phyloP scores from a whole-genome alignment of 441 rosid species.

The Croton setiger region DNA sequence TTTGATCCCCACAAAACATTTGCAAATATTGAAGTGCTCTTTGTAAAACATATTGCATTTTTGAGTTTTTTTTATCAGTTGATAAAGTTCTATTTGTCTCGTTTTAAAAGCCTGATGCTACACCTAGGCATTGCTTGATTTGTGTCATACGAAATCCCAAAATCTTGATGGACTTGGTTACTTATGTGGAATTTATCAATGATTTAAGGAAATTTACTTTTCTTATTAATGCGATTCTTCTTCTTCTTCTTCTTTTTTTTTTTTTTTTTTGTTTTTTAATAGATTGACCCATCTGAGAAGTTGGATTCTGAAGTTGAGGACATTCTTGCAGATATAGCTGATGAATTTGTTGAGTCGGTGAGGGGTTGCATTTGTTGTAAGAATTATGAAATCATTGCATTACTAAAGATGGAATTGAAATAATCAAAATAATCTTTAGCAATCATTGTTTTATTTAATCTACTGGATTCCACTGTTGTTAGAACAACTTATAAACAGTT shows the following conservation, averaged over 20 bases:
- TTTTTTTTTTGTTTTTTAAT: constrained; percentile 9
- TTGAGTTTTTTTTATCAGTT: background rate
- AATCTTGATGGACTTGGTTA: background rate
- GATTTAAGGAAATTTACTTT: background rate
- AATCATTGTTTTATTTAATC: background rate
- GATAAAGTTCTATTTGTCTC: background rate
- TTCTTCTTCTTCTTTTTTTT: too few relatives aligned
- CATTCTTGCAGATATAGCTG: constrained; percentile 84
- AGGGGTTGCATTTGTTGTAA: constrained; percentile 32
- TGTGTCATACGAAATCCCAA: background rate
- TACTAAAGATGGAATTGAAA: background rate
- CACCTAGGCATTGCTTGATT: background rate
- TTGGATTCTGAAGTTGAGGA: constrained; percentile 91
- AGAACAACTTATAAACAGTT: background rate
- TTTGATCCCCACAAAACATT: background rate
- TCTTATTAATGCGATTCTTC: constrained; percentile 8
- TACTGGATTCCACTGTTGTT: background rate
- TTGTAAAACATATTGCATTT: background rate
- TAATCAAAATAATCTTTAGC: background rate
- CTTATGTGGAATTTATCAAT: background rate
- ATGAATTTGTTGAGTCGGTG: constrained; percentile 89
- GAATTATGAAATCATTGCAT: background rate
- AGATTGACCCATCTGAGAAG: constrained; percentile 88
- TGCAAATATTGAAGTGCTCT: background rate
- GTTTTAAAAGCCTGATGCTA: background rate